Percentiles rank a stretch among this genome's conserved stretches.
Evolutionary conservation across 768 basidiomycete species (phyloP).

Genomic region (Boletus eberwhitei): DNA sequence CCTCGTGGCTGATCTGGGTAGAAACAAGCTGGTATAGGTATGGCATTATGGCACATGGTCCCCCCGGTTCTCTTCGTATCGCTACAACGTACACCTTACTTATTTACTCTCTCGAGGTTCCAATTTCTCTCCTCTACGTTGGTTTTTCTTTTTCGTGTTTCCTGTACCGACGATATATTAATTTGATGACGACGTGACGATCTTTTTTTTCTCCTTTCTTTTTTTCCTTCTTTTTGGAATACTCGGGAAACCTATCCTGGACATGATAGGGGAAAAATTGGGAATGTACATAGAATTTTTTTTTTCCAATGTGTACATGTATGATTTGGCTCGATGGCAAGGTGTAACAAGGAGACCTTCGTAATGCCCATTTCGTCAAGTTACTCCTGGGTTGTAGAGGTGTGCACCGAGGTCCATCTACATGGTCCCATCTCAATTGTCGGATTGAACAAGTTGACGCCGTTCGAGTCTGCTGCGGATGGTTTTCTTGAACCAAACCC

Average conservation of each 20-base stretch:
- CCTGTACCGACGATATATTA: constrained; percentile 3
- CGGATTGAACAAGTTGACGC: too few species aligned
- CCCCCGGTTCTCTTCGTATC: neutral
- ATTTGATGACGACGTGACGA: constrained; percentile 4
- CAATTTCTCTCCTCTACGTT: neutral
- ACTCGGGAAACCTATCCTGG: neutral
- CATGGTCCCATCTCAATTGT: too few species aligned
- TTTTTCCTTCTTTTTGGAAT: neutral
- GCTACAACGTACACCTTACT: neutral
- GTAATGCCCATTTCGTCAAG: too few species aligned
- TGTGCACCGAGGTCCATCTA: too few species aligned
- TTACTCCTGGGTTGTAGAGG: too few species aligned
- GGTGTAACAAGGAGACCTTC: too few species aligned
- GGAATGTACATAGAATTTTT: neutral
- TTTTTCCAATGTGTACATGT: neutral
- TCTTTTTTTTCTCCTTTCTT: neutral
- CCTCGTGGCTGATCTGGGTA: constrained; percentile 1
- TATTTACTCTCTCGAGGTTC: constrained; percentile 1
- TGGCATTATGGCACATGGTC: neutral
- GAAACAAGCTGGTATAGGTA: constrained; percentile 2
- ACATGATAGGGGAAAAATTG: neutral
- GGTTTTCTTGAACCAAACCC: neutral
- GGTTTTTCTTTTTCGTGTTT: too few species aligned
- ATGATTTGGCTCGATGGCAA: too few species aligned
- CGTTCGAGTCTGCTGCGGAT: neutral